Evolutionary conservation across 2,329 filamentous ascomycete genomes (phyloP).

Genomic region (Scedosporium aurantiacum): DNA sequence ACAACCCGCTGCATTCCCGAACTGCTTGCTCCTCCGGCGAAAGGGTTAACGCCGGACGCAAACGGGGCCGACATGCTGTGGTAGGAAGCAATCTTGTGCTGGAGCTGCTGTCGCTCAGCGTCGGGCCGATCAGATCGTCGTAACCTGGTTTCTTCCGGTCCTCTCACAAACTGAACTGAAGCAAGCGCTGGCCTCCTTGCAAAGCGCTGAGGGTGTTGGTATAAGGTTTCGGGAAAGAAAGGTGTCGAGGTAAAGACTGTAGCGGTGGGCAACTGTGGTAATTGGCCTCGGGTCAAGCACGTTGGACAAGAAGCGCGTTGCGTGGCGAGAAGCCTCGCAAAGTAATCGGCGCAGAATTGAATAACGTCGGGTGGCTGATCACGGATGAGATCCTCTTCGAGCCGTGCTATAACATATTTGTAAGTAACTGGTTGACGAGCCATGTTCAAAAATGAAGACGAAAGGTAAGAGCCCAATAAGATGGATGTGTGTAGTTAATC

Average conservation of each 20-base stretch:
- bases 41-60: constrained; percentile 60
- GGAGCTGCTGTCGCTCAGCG: constrained; percentile 8
- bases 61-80: constrained; percentile 54
- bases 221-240: neutral
- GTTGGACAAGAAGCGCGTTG: constrained; percentile 36
- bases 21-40: constrained; percentile 38
- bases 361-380: constrained; percentile 51
- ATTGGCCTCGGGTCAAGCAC: neutral
- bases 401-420: constrained; percentile 50
- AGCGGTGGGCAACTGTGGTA: neutral
- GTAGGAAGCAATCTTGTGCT: neutral
- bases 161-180: neutral
- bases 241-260: neutral
- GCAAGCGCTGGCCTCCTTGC: neutral
- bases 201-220: neutral
- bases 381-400: constrained; percentile 49
- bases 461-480: neutral
- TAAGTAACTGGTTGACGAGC: constrained; percentile 39
- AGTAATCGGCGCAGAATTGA: constrained; percentile 62
- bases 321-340: constrained; percentile 51
- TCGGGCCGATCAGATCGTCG: neutral
- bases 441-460: constrained; percentile 20
- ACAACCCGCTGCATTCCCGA: constrained; percentile 44
- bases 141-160: neutral
- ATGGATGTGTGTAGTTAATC: neutral